Evolutionary conservation across 176 grass and related monocot genomes (phyloP).

Genomic region (Hordeum vulgare): MorexV3_pseudomolecules_assembly NC_058520.1:562976786-562977285

Average conservation of each 20-base stretch:
- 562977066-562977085: conserved; percentile 7
- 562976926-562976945: background rate
- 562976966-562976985: background rate
- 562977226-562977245: conserved; percentile 96
- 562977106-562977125: background rate
- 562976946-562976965: background rate
- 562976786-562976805: background rate
- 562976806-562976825: background rate
- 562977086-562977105: background rate
- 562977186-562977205: conserved; percentile 91
- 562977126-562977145: conserved; percentile 3
- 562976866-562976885: background rate
- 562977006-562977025: background rate
- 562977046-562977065: background rate
- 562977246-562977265: conserved; percentile 95
- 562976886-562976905: background rate
- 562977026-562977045: background rate
- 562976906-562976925: background rate
- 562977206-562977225: conserved; percentile 98
- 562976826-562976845: background rate
- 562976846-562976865: background rate
- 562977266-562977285: conserved; percentile 94
- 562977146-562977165: background rate
- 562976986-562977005: background rate
- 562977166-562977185: conserved; percentile 86